Conservation (phyloP, 169 alveolate species). For the Hepatocystis sp. region DNA sequence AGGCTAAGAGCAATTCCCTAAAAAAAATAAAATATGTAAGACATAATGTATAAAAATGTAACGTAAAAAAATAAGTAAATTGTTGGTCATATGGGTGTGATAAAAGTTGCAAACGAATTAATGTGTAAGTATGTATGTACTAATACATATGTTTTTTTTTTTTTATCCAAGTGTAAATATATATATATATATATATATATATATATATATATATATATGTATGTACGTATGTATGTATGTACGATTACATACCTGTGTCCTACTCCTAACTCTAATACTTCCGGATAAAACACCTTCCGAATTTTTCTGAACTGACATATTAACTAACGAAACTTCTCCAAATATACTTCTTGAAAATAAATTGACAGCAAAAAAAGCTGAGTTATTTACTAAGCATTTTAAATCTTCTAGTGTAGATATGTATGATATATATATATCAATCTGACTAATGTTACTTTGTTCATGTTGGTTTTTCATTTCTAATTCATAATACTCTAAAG, state of each 20-base stretch:
- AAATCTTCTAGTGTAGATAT: slow-evolving; percentile 74
- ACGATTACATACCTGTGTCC: slow-evolving; percentile 78
- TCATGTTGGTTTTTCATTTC: slow-evolving; percentile 57
- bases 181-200: too few relatives aligned
- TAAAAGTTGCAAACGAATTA: too few relatives aligned
- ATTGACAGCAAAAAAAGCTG: slow-evolving; percentile 92
- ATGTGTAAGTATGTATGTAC: too few relatives aligned
- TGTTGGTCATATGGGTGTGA: neutral
- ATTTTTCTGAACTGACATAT: slow-evolving; percentile 86
- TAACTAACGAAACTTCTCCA: slow-evolving; percentile 95
- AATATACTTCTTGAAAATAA: slow-evolving; percentile 92
- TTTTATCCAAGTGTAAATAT: too few relatives aligned
- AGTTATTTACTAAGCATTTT: slow-evolving; percentile 65
- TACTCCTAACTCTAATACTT: slow-evolving; percentile 79
- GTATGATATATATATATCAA: slow-evolving; percentile 77
- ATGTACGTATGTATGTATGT: too few relatives aligned
- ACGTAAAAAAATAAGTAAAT: neutral
- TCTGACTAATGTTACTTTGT: slow-evolving; percentile 64
- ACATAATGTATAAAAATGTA: neutral
- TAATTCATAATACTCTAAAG: slow-evolving; percentile 50
- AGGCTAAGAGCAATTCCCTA: slow-evolving; percentile 74
- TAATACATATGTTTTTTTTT: too few relatives aligned
- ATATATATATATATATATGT: too few relatives aligned
- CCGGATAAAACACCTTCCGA: slow-evolving; percentile 79
- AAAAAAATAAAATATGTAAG: neutral